These are phyloP conservation scores for Pneumocystis oryctolagi DNA, from an alignment of 1,139 yeast genomes.

Conservation along the genomic window DNA sequence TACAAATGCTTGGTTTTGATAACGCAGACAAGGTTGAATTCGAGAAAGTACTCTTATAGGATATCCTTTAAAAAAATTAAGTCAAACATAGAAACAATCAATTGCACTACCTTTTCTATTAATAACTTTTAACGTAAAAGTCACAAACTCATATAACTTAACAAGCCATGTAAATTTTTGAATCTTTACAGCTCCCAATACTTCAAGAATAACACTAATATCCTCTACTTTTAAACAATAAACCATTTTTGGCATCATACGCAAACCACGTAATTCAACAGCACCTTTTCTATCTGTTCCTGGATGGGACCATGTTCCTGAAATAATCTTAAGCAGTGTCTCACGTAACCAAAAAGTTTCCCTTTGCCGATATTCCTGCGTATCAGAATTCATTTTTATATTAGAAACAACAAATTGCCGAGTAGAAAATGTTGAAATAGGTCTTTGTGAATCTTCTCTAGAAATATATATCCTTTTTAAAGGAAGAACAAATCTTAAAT, in stretches of 20 bases:
- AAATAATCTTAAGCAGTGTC: slow-evolving; percentile 39
- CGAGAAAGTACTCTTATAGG: slow-evolving; percentile 27
- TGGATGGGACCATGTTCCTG: slow-evolving; percentile 46
- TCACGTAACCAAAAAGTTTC: slow-evolving; percentile 73
- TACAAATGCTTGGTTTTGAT: slow-evolving; percentile 11
- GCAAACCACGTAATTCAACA: slow-evolving; percentile 50
- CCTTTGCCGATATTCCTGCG: slow-evolving; percentile 29
- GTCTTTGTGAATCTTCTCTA: slow-evolving; percentile 32
- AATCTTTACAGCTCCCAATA: slow-evolving; percentile 7
- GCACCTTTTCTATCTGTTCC: slow-evolving; percentile 33
- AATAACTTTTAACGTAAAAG: slow-evolving; percentile 17
- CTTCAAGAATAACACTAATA: slow-evolving; percentile 4
- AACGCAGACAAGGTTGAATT: slow-evolving; percentile 41
- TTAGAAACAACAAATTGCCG: slow-evolving; percentile 56
- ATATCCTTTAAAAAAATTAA: neutral
- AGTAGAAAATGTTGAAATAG: slow-evolving; percentile 62
- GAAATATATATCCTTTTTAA: slow-evolving; percentile 38
- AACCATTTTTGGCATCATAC: slow-evolving; percentile 36
- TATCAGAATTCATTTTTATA: slow-evolving; percentile 28
- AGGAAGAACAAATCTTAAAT: slow-evolving; percentile 51
- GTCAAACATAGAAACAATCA: neutral
- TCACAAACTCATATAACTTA: slow-evolving; percentile 15
- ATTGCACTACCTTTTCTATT: neutral
- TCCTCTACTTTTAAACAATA: slow-evolving; percentile 11
- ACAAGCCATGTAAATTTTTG: slow-evolving; percentile 13